phyloP scores from a whole-genome alignment of 495 filamentous ascomycete species.

The Penicillium egyptiacum region DNA sequence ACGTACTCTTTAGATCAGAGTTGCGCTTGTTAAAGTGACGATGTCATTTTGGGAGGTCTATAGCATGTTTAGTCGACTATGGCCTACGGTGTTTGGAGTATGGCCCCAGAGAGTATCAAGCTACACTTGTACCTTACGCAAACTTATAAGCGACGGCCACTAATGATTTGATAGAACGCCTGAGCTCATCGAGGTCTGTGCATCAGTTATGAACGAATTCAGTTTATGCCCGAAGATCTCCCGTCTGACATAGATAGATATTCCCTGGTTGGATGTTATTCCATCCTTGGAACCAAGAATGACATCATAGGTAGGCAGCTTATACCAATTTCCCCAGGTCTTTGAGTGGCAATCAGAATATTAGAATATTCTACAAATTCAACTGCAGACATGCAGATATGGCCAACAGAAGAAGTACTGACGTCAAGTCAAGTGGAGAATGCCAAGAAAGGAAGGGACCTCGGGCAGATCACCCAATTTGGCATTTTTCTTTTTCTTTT shows the following conservation, averaged over 20 bases:
- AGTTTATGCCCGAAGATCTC: slow-evolving; percentile 6
- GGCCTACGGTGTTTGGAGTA: background rate
- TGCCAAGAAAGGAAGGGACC: too few species aligned
- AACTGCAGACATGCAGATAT: too few species aligned
- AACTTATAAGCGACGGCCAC: background rate
- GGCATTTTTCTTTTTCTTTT: too few species aligned
- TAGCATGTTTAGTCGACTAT: background rate
- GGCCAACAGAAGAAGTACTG: too few species aligned
- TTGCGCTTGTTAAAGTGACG: background rate
- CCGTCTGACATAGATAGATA: background rate
- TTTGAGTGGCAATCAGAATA: background rate
- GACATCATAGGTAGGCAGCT: background rate
- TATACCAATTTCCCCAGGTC: background rate
- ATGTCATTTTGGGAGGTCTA: background rate
- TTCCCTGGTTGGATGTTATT: slow-evolving; percentile 5
- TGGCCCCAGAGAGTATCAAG: too few species aligned
- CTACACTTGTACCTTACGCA: background rate
- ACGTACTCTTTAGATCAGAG: background rate
- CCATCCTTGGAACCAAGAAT: background rate
- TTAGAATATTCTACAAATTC: too few species aligned
- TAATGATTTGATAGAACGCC: background rate
- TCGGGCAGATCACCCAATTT: background rate
- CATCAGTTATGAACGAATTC: background rate
- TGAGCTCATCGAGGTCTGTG: background rate
- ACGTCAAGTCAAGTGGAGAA: too few species aligned